A percentile compares a stretch with the other conserved stretches of the same genome.
Conservation (phyloP, 2,329 filamentous ascomycete genomes). For the Trichophyton mentagrophytes region DNA sequence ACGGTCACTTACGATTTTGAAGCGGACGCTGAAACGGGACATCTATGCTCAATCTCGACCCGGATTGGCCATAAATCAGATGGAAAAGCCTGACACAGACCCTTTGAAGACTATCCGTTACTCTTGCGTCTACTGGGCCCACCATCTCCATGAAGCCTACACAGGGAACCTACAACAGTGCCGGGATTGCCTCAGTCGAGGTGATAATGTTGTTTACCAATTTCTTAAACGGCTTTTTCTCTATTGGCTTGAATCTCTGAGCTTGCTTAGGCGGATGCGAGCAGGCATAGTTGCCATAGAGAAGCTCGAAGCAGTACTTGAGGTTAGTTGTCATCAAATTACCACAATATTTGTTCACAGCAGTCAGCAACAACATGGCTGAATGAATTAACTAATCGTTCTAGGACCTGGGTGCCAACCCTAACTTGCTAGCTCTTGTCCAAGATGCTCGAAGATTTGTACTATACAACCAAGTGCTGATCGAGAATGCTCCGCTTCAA, state of each 20-base stretch:
- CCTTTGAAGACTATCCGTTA: neutral
- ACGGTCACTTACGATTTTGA: neutral
- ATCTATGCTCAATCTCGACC: neutral
- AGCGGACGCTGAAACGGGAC: neutral
- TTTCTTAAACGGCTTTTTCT: neutral
- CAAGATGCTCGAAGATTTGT: neutral
- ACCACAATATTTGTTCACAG: neutral
- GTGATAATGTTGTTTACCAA: neutral
- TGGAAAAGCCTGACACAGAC: neutral
- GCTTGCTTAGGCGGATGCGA: neutral
- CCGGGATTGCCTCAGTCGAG: neutral
- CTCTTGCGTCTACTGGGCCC: neutral
- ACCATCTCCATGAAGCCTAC: neutral
- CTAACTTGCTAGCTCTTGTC: neutral
- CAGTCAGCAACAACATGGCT: neutral
- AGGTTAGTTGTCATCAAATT: neutral
- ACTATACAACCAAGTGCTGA: neutral
- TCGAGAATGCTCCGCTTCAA: neutral
- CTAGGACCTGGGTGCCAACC: neutral
- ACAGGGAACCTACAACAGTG: neutral
- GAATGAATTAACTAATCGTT: neutral
- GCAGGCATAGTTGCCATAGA: neutral
- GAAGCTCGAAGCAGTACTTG: neutral
- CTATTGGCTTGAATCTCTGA: neutral
- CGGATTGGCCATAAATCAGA: neutral